Conservation (phyloP, 2,329 filamentous ascomycete genomes). For the Curvularia sp. region DNA sequence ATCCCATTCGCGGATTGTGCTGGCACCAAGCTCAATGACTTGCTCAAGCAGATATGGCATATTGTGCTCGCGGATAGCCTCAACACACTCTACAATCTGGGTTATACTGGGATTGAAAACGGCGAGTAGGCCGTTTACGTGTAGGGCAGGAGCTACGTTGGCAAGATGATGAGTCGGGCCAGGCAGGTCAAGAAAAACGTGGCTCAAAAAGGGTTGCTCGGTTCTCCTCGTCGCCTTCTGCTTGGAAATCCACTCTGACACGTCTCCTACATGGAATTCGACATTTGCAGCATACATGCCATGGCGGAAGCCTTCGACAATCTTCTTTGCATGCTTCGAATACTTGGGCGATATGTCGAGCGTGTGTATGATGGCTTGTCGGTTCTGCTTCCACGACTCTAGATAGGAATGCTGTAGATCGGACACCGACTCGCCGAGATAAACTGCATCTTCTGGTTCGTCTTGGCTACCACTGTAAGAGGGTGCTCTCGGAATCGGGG, state of each 20-base stretch:
- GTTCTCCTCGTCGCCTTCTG: constrained; percentile 50
- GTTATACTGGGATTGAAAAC: constrained; percentile 81
- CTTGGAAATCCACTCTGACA: constrained; percentile 67
- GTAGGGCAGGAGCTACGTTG: constrained; percentile 64
- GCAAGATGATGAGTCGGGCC: constrained; percentile 63
- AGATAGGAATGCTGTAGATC: constrained; percentile 40
- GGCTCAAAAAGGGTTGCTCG: constrained; percentile 69
- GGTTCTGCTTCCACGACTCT: constrained; percentile 52
- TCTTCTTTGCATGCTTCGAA: constrained; percentile 68
- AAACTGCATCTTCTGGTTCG: constrained; percentile 40
- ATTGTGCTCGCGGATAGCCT: constrained; percentile 60
- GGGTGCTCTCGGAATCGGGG: constrained; percentile 54
- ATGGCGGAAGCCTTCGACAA: constrained; percentile 71
- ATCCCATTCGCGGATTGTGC: constrained; percentile 70
- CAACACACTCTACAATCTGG: constrained; percentile 72
- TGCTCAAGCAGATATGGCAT: constrained; percentile 66
- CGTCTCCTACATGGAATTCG: constrained; percentile 75
- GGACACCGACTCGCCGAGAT: constrained; percentile 43
- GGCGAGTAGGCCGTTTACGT: constrained; percentile 69
- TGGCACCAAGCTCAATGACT: constrained; percentile 64
- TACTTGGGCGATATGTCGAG: constrained; percentile 71
- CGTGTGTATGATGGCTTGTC: constrained; percentile 76
- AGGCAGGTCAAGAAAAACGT: constrained; percentile 78
- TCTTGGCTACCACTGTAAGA: constrained; percentile 22
- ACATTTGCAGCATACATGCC: constrained; percentile 74